Percentiles rank a stretch among this genome's conserved stretches.
Conservation (phyloP, 306 rosid species). For the Fragaria iinumae region DNA sequence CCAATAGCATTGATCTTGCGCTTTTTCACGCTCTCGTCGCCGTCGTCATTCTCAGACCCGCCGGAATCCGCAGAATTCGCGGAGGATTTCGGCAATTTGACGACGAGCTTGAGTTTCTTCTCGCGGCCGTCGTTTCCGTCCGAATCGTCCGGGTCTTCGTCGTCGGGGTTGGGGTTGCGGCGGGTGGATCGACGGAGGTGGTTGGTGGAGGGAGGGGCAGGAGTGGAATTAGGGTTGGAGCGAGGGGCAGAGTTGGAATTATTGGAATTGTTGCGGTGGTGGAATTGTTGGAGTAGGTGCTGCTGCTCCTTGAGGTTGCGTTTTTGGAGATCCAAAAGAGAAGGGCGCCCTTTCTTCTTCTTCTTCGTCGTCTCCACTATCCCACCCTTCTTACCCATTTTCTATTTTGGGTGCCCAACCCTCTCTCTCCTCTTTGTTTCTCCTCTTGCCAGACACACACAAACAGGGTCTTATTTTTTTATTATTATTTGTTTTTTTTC, state of each 20-base stretch:
- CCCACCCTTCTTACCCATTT: constrained; percentile 45
- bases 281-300: constrained; percentile 21
- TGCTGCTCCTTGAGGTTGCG: constrained; percentile 51
- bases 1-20: constrained; percentile 45
- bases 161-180: constrained; percentile 51
- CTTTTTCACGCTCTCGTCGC: constrained; percentile 32
- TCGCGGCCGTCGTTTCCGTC: constrained; percentile 39
- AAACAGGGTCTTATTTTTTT: constrained; percentile 42
- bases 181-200: constrained; percentile 63
- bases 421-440: constrained; percentile 35
- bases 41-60: constrained; percentile 46
- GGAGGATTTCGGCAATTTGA: constrained; percentile 46
- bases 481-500: neutral
- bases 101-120: constrained; percentile 60
- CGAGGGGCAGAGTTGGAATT: constrained; percentile 38
- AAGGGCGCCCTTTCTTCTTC: constrained; percentile 81
- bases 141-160: constrained; percentile 23
- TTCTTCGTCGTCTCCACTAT: constrained; percentile 55
- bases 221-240: constrained; percentile 3
- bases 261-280: constrained; percentile 32
- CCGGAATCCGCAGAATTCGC: constrained; percentile 43
- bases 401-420: constrained; percentile 21
- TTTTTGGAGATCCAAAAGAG: constrained; percentile 69
- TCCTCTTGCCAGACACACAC: constrained; percentile 40
- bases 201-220: neutral